phyloP scores from a whole-genome alignment of 768 basidiomycete genomes.

The Cystofilobasidium capitatum region DNA sequence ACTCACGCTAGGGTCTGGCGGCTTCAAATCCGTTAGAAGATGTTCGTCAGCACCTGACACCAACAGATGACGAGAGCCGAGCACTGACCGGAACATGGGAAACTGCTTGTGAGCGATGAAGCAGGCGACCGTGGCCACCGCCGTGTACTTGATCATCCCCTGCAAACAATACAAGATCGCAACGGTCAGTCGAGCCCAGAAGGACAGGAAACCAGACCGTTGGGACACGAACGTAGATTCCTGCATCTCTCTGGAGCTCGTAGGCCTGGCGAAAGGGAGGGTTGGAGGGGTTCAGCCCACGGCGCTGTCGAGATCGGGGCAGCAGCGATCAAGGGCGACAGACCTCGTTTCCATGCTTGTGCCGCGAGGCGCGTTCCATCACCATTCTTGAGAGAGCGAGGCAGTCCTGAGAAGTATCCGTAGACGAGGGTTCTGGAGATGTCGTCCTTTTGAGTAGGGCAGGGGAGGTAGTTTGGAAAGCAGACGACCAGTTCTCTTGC shows the following conservation, averaged over 20 bases:
- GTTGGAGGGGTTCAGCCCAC: not conserved
- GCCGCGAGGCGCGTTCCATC: conserved; percentile 4
- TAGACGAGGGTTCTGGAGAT: not conserved
- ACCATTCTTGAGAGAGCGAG: not conserved
- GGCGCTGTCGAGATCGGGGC: not conserved
- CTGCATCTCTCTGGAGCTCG: conserved; percentile 4
- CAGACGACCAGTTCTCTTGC: too few species aligned
- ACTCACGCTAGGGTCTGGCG: conserved; percentile 18
- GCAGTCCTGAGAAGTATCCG: not conserved
- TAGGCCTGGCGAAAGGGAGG: not conserved
- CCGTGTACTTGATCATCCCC: conserved; percentile 24
- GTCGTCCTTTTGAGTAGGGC: not conserved
- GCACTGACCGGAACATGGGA: conserved; percentile 22
- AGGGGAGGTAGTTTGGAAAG: not conserved
- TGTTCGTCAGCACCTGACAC: not conserved
- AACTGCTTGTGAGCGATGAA: conserved; percentile 13
- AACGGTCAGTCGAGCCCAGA: not conserved
- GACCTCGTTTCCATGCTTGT: not conserved
- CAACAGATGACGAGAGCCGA: not conserved
- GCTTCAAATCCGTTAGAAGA: not conserved
- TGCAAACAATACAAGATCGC: not conserved
- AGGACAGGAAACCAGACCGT: not conserved
- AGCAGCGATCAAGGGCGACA: not conserved
- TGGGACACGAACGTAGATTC: conserved; percentile 3
- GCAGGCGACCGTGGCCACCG: conserved; percentile 6